Evolutionary conservation across 169 alveolate species (phyloP), one percentile per base, ranked within the genome.

Genomic region (Neospora caninum): DNA sequence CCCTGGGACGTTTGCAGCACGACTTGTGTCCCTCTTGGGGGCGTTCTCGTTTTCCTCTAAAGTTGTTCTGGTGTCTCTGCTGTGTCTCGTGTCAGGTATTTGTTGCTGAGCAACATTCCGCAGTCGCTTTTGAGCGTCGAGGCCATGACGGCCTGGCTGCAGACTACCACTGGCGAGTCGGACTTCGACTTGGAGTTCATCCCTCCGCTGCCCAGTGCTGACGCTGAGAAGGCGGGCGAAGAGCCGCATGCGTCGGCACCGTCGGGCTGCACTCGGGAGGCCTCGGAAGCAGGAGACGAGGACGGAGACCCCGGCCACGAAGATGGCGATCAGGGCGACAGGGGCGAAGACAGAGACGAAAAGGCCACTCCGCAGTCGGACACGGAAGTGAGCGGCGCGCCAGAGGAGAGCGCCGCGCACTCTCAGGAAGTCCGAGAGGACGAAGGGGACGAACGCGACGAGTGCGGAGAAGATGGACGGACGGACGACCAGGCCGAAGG

Each of bases 171-270:
- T 0, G 84, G 84, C 39, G 84, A 73, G 42, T 20, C 27, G 27
- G 84, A 73, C 43, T 73, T 73, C n/a, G 84, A 73, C 7, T 36
- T 73, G 84, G 84, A 73, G 42, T 73, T 73, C 84, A 73, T 73
- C 42, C 84, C 84, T 22, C 43, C 84, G 18, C 84, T 73, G 4
- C 43, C 84, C 42, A 16, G 42, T 0, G 84, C 84, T 53, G 64
- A 18, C 18, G 64, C 64, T 64, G 31, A 7, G 73, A 6, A 16
- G 73, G 20, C 4, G n/a, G 73, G 31, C 16, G 73, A 16, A 27
- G 73, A 64, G n/a, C 4, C n/a, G 16, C 73, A 22, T 1, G 73
- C 58, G 22, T 49, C 58, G 58, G 58, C 58, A 13, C 58, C 13
- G 22, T 49, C 22, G 22, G 58, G 22, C 36, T 20, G 29, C 34